Base-by-base conservation (phyloP, 768 basidiomycete genomes). In the Podaxis sp. region DNA sequence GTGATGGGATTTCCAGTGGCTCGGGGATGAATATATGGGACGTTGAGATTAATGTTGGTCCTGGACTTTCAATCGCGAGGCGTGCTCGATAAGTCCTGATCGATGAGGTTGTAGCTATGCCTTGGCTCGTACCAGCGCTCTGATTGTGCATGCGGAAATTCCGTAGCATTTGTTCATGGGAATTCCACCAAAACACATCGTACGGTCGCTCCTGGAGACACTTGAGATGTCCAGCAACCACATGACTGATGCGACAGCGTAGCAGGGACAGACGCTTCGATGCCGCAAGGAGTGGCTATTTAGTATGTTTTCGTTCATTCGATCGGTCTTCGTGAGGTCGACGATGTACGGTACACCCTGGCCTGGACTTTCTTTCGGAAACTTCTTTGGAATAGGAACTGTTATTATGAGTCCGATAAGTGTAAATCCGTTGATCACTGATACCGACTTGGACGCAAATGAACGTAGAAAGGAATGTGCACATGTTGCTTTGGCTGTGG, bases 301-400 rank as follows among this genome's bases (percentile, higher is more conserved):
- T 30, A 22, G 13, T 28, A 11, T 46, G 40, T 22, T 26, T 28
- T 38, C 28, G 38, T 41, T 57, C 54, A 36, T 17, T 56, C 15
- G 3, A 15, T 26, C 33, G 37, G 22, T 30, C 40, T 44, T 46
- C n/a, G 20, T 46, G 44, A 10, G 44, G 44, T 46, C 44, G 44
- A 46, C 20, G 20, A 20, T n/a, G 20, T 1, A 20, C 20, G n/a
- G 4, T 46, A 15, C n/a, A 17, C 20, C 44, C 44, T 3, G 44
- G 44, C n/a, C 2, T 46, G 44, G 44, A 41, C 12, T 44, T 46
- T 33, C 44, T 33, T 28, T 20, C 56, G 24, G 56, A 46, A 57
- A n/a, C 24, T 57, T 48, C 56, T 57, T 57, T 57, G 56, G 22
- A 48, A 48, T 46, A 20, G 13, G 20, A n/a, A 46, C 20, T 46